Base-by-base conservation (phyloP, 1,139 yeast species). In the Blastobotrys persicus region DNA sequence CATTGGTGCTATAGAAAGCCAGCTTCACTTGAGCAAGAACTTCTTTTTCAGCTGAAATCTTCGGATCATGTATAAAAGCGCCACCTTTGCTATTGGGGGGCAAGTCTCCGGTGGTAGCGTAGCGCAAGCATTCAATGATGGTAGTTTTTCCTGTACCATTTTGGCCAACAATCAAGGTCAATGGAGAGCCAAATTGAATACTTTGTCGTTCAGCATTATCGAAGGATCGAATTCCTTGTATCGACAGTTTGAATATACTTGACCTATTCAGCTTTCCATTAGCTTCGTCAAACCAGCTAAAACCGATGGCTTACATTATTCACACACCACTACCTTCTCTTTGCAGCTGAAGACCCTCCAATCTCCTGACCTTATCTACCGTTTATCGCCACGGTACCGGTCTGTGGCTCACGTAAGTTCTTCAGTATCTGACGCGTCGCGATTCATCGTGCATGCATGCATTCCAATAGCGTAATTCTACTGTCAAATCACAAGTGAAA, bases 131-230 rank as follows among this genome's bases (percentile, higher is more conserved):
- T 66, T 94, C 99, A 54, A 94, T 94, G 48, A 94, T 84, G 1
- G 98, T 91, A 54, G 99, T 94, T 66, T 94, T 94, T n/a, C 99
- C 99, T 35, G 96, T 85, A 38, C 98, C 99, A 69, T 94, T 94
- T 53, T 87, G 88, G 0, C 99, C 99, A 45, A 95, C 96, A 51
- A 94, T 92, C 49, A 94, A 74, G 0, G 98, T 94, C 61, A 94
- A 70, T 0, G 99, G 99, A 43, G 80, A 80, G 9, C 92, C 92
- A 68, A 94, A 94, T 62, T 87, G 88, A 53, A 94, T 88, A 1
- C 91, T 85, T 62, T 92, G 97, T 26, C 88, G 77, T 44, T 81
- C 80, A 55, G 83, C 83, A 14, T 88, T 84, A 57, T 87, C 94
- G 64, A 92, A 94, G 0, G 98, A 89, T 43, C 99, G 74, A 4